These are phyloP conservation scores for Xylona heveae DNA, from an alignment of 495 filamentous ascomycete genomes.

Conservation along the genomic window DNA sequence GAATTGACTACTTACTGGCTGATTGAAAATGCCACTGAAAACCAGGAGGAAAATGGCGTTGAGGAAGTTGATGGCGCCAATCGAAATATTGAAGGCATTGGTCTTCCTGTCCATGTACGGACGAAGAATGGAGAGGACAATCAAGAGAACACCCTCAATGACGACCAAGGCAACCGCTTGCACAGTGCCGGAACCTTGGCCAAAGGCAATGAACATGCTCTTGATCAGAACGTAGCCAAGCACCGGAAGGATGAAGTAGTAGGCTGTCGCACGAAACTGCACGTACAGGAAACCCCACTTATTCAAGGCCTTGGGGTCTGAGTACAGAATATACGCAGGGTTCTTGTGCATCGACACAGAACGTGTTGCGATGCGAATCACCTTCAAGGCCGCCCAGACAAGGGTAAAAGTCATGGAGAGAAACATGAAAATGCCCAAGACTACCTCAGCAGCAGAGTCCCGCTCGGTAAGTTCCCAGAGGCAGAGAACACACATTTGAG, in stretches of 20 bases:
- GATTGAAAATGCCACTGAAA: constrained; percentile 67
- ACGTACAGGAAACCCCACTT: constrained; percentile 99
- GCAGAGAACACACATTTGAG: constrained; percentile 78
- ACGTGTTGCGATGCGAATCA: constrained; percentile 69
- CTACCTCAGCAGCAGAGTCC: constrained; percentile 75
- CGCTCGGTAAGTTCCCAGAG: constrained; percentile 81
- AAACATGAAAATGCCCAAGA: constrained; percentile 78
- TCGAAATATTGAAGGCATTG: constrained; percentile 90
- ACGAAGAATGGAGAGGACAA: constrained; percentile 56
- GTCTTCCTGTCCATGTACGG: constrained; percentile 99
- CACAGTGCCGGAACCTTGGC: constrained; percentile 45
- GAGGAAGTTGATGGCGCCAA: constrained; percentile 74
- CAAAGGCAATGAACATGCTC: constrained; percentile 77
- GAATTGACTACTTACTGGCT: constrained; percentile 34
- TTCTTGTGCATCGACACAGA: constrained; percentile 88
- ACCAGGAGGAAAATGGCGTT: constrained; percentile 73
- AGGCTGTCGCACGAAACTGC: constrained; percentile 87
- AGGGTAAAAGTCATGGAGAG: constrained; percentile 60
- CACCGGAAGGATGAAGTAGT: constrained; percentile 84
- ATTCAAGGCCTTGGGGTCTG: constrained; percentile 77
- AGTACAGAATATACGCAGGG: constrained; percentile 92
- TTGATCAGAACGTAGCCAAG: constrained; percentile 68
- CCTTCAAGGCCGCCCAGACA: constrained; percentile 76
- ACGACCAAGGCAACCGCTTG: constrained; percentile 75
- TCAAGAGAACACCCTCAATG: constrained; percentile 64